Percentiles rank a stretch among this genome's conserved stretches.
Conservation (phyloP, 352 stramenopile genomes). For the Stramenopiles sp. region DNA sequence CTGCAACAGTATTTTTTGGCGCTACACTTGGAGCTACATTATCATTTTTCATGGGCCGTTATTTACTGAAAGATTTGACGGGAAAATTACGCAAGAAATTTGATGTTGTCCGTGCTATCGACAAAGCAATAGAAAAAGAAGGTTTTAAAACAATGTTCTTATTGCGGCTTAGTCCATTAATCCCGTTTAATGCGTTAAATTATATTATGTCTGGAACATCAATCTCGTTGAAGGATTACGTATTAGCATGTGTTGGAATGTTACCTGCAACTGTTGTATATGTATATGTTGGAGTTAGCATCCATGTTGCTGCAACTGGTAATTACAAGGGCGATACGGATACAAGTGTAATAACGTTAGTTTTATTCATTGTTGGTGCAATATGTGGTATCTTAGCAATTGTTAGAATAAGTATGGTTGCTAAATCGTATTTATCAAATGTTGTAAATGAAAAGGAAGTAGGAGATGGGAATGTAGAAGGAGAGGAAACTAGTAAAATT, state of each 20-base stretch:
- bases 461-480: too few species aligned
- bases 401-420: too few species aligned
- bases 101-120: slow-evolving; percentile 33
- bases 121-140: slow-evolving; percentile 32
- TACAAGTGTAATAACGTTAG: too few species aligned
- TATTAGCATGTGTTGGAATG: slow-evolving; percentile 30
- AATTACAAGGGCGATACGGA: too few species aligned
- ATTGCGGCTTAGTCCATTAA: slow-evolving; percentile 38
- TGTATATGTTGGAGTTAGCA: slow-evolving; percentile 35
- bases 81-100: slow-evolving; percentile 31
- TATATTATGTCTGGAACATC: slow-evolving; percentile 35
- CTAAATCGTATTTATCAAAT: too few species aligned
- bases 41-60: slow-evolving; percentile 35
- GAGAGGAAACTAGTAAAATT: too few species aligned
- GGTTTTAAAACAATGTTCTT: slow-evolving; percentile 40
- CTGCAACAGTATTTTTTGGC: slow-evolving; percentile 31
- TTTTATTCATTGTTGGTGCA: too few species aligned
- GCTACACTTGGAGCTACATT: slow-evolving; percentile 28
- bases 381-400: too few species aligned
- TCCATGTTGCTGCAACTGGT: too few species aligned
- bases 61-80: slow-evolving; percentile 31
- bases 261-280: slow-evolving; percentile 34
- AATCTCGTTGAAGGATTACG: slow-evolving; percentile 29
- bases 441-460: too few species aligned
- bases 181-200: slow-evolving; percentile 48